Conservation (phyloP, 495 filamentous ascomycete genomes). For the Tuber melanosporum region DNA sequence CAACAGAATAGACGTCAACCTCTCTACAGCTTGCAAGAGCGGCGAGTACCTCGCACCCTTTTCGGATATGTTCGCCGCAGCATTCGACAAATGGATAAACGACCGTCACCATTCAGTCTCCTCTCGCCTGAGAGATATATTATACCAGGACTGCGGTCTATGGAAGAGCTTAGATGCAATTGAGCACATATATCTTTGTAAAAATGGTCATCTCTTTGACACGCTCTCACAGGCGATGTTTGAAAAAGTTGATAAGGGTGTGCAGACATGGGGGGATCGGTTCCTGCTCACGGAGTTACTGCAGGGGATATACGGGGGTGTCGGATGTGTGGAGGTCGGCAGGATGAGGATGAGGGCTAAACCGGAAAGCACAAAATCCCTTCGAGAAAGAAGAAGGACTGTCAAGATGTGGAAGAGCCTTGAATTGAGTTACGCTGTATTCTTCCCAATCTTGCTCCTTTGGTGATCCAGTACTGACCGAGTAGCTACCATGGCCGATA, state of each 20-base stretch:
- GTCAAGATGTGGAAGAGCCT: slow-evolving; percentile 45
- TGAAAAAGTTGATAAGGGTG: slow-evolving; percentile 63
- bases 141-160: slow-evolving; percentile 66
- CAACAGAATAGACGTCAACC: slow-evolving; percentile 48
- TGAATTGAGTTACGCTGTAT: slow-evolving; percentile 32
- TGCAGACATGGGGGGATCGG: slow-evolving; percentile 68
- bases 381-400: slow-evolving; percentile 25
- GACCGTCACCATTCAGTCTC: slow-evolving; percentile 64
- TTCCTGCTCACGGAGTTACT: slow-evolving; percentile 75
- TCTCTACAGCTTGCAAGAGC: slow-evolving; percentile 51
- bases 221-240: slow-evolving; percentile 65
- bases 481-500: slow-evolving; percentile 74
- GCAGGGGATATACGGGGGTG: slow-evolving; percentile 57
- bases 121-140: slow-evolving; percentile 54
- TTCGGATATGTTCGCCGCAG: slow-evolving; percentile 60
- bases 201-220: slow-evolving; percentile 59
- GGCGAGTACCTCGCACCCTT: slow-evolving; percentile 59
- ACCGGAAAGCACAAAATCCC: slow-evolving; percentile 11
- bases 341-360: slow-evolving; percentile 49
- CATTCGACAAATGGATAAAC: slow-evolving; percentile 66
- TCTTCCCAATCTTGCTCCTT: slow-evolving; percentile 42
- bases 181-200: slow-evolving; percentile 64
- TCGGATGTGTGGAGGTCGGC: slow-evolving; percentile 51
- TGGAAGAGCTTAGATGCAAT: slow-evolving; percentile 60
- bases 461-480: slow-evolving; percentile 53